Percentiles rank a stretch among this genome's conserved stretches.
These are phyloP conservation scores for Cladophialophora bantiana DNA, from an alignment of 2,329 filamentous ascomycete genomes.

Conservation along the genomic window DNA sequence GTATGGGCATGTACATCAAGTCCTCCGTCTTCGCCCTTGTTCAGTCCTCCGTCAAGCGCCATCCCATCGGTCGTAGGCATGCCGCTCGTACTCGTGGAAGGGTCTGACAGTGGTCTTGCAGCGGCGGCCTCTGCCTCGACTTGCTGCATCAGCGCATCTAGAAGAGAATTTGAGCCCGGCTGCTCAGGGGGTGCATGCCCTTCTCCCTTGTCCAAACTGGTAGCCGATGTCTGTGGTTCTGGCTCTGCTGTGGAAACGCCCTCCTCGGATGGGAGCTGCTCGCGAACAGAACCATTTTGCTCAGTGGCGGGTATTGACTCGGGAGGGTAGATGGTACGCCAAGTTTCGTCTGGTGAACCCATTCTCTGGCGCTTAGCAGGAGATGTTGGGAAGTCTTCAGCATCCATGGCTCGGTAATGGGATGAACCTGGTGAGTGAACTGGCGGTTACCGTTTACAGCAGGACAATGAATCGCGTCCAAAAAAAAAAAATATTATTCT, in stretches of 20 bases:
- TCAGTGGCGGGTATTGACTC: neutral
- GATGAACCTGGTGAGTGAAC: neutral
- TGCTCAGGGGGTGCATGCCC: neutral
- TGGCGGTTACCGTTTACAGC: neutral
- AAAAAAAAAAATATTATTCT: slow-evolving; percentile 19
- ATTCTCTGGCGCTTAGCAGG: slow-evolving; percentile 38
- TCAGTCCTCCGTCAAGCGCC: neutral
- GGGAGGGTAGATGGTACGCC: slow-evolving; percentile 1
- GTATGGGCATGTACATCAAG: neutral
- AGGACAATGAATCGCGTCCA: neutral
- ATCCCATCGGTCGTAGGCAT: neutral
- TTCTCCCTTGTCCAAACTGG: neutral
- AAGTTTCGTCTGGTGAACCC: slow-evolving; percentile 26
- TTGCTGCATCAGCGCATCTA: slow-evolving; percentile 39
- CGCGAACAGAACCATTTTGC: neutral
- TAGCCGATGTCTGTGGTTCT: neutral
- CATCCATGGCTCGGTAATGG: slow-evolving; percentile 26
- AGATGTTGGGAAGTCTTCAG: slow-evolving; percentile 36
- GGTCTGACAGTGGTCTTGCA: neutral
- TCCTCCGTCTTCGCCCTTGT: neutral
- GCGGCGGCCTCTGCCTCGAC: slow-evolving; percentile 37
- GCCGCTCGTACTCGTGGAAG: neutral
- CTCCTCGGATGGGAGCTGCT: neutral
- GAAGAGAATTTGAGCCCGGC: slow-evolving; percentile 30
- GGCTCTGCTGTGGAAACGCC: neutral